Percentiles rank a stretch among this genome's conserved stretches.
These are phyloP conservation scores for Quercus agrifolia DNA, from an alignment of 306 rosid genomes.

Conservation along the genomic window DNA sequence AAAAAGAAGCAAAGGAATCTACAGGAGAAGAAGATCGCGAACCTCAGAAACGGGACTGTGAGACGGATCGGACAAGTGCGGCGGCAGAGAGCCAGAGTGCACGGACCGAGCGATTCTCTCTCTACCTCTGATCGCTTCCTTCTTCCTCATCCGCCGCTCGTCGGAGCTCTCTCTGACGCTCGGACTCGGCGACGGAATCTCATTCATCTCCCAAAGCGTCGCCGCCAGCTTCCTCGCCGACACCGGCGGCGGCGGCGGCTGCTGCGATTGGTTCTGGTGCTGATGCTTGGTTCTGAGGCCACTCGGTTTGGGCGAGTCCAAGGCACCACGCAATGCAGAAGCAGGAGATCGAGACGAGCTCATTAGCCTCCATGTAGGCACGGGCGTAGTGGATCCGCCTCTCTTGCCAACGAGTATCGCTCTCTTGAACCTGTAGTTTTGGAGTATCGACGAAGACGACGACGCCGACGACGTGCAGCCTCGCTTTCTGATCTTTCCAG, in stretches of 20 bases:
- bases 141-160: conserved; percentile 56
- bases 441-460: conserved; percentile 76
- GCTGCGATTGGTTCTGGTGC: conserved; percentile 28
- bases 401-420: conserved; percentile 82
- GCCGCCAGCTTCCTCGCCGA: conserved; percentile 99
- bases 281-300: conserved; percentile 6
- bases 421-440: conserved; percentile 84
- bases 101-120: conserved; percentile 64
- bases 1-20: neutral
- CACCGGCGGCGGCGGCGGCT: conserved; percentile 58
- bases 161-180: conserved; percentile 47
- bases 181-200: conserved; percentile 86
- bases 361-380: conserved; percentile 86
- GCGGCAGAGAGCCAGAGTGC: conserved; percentile 89
- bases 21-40: neutral
- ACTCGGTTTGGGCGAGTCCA: conserved; percentile 57
- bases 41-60: conserved; percentile 97
- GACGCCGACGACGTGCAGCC: conserved; percentile 95
- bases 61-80: conserved; percentile 96
- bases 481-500: conserved; percentile 92
- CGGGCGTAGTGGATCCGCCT: conserved; percentile 86
- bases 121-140: conserved; percentile 40
- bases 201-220: conserved; percentile 98
- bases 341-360: conserved; percentile 77
- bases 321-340: conserved; percentile 34